A percentile compares a stretch with the other conserved stretches of the same genome.
Evolutionary conservation across 352 stramenopile genomes (phyloP).

Genomic region (Globisporangium mamillatum): DNA sequence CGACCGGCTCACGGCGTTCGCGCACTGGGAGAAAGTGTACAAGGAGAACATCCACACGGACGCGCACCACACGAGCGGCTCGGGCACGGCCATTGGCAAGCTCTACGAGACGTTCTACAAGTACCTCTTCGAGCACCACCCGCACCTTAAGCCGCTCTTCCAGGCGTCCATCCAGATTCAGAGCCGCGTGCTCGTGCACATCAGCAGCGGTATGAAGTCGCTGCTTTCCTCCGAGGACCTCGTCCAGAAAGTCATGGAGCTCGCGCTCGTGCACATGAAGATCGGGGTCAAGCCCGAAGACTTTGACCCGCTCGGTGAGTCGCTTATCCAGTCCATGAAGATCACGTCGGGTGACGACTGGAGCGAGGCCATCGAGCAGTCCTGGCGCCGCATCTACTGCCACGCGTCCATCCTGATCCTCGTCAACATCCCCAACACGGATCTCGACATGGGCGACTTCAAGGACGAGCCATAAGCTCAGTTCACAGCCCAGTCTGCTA

Average conservation of each 20-base stretch:
- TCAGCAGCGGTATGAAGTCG: conserved; percentile 61
- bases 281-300: conserved; percentile 65
- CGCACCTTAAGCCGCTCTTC: conserved; percentile 64
- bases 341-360: conserved; percentile 45
- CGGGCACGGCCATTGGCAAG: conserved; percentile 42
- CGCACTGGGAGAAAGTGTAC: conserved; percentile 62
- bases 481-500: neutral
- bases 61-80: conserved; percentile 36
- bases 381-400: conserved; percentile 60
- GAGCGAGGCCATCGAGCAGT: conserved; percentile 41
- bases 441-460: conserved; percentile 42
- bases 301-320: conserved; percentile 57
- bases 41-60: conserved; percentile 71
- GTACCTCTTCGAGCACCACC: conserved; percentile 57
- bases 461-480: conserved; percentile 9
- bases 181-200: conserved; percentile 59
- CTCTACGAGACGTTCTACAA: conserved; percentile 69
- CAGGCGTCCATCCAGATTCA: conserved; percentile 57
- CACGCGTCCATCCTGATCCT: conserved; percentile 60
- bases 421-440: conserved; percentile 55
- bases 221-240: conserved; percentile 53
- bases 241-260: conserved; percentile 54
- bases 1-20: conserved; percentile 50
- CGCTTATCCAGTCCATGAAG: conserved; percentile 60
- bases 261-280: conserved; percentile 61